Conservation (phyloP, 1,284 basidiomycete genomes). For the Leccinum griseonigrum region DNA sequence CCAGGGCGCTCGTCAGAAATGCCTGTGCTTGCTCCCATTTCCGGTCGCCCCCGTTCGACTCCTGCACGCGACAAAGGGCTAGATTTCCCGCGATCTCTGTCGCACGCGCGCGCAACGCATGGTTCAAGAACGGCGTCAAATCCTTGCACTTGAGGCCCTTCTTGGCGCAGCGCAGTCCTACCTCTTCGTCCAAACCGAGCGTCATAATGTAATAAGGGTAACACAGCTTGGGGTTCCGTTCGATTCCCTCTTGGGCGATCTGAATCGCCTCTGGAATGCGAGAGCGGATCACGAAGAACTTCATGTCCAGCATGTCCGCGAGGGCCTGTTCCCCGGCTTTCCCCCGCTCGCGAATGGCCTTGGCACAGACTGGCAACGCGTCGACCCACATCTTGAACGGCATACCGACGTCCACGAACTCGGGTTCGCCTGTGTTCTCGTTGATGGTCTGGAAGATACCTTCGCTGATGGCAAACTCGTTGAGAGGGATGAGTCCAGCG, state of each 20-base stretch:
- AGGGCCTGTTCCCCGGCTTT: slow-evolving; percentile 40
- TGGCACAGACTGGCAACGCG: slow-evolving; percentile 50
- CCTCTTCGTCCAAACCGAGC: slow-evolving; percentile 35
- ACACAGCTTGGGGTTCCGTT: slow-evolving; percentile 48
- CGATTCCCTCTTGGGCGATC: slow-evolving; percentile 41
- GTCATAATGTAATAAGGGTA: slow-evolving; percentile 59
- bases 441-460: slow-evolving; percentile 48
- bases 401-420: slow-evolving; percentile 44
- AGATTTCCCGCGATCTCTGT: slow-evolving; percentile 55
- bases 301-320: slow-evolving; percentile 60
- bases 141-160: slow-evolving; percentile 55
- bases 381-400: slow-evolving; percentile 57
- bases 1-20: slow-evolving; percentile 50
- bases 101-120: slow-evolving; percentile 55
- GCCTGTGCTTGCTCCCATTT: slow-evolving; percentile 58
- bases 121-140: slow-evolving; percentile 44
- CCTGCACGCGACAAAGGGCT: slow-evolving; percentile 45
- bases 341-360: slow-evolving; percentile 44
- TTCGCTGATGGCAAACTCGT: slow-evolving; percentile 55
- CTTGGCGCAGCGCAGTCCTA: slow-evolving; percentile 39
- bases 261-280: slow-evolving; percentile 42
- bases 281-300: slow-evolving; percentile 45
- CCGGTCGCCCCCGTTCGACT: slow-evolving; percentile 36
- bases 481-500: slow-evolving; percentile 46
- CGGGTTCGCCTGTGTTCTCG: slow-evolving; percentile 39